phyloP scores from a whole-genome alignment of 202 grass and related monocot species.

The Hordeum pubiflorum region DNA sequence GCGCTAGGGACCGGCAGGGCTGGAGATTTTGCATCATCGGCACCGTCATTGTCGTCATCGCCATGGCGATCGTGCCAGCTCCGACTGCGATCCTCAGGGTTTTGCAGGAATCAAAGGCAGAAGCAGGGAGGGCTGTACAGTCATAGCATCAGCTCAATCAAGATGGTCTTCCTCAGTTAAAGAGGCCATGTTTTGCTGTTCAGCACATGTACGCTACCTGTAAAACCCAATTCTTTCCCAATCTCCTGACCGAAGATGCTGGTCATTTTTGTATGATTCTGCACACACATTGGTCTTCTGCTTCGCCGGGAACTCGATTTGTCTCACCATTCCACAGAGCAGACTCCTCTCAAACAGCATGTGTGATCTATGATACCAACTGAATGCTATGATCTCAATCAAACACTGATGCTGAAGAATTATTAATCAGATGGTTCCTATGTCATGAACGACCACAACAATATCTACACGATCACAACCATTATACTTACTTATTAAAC shows the following conservation, averaged over 20 bases:
- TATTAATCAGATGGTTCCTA: neutral
- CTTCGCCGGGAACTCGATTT: neutral
- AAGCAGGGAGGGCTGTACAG: slow-evolving; percentile 28
- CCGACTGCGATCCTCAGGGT: slow-evolving; percentile 28
- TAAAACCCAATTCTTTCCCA: slow-evolving; percentile 1
- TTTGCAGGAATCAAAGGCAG: slow-evolving; percentile 43
- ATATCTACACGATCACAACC: neutral
- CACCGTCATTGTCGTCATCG: neutral
- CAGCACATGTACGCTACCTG: neutral
- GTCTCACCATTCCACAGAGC: neutral
- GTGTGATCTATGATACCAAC: neutral
- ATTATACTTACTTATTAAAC: neutral
- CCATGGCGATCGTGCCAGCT: slow-evolving; percentile 8
- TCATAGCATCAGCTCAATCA: slow-evolving; percentile 36
- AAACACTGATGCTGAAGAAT: neutral
- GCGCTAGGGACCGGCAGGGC: slow-evolving; percentile 19
- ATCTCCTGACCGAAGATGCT: slow-evolving; percentile 24
- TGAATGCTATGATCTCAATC: neutral
- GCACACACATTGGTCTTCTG: slow-evolving; percentile 18
- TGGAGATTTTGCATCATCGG: neutral
- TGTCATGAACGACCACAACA: neutral
- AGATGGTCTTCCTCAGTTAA: slow-evolving; percentile 37
- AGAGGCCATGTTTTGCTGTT: neutral
- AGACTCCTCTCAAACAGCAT: neutral
- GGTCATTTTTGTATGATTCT: slow-evolving; percentile 32